These are phyloP conservation scores for Cladosporium sp. DNA, from an alignment of 2,329 filamentous ascomycete genomes.

Conservation along the genomic window DNA sequence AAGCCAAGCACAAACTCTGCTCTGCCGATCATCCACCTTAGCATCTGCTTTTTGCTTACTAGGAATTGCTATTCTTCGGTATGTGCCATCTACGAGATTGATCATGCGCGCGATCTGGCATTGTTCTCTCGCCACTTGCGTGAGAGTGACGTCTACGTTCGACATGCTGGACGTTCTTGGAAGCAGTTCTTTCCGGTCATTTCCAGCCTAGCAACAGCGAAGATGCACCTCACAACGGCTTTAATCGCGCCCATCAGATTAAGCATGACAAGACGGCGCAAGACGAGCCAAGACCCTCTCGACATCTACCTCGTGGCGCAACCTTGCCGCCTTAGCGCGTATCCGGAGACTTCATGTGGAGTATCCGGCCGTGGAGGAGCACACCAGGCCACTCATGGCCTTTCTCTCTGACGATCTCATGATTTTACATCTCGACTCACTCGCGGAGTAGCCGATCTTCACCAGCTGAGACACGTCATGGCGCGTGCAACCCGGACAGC, in stretches of 20 bases:
- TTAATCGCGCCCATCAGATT: background rate
- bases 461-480: conserved; percentile 11
- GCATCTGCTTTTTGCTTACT: too few species aligned
- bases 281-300: background rate
- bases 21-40: background rate
- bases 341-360: conserved; percentile 8
- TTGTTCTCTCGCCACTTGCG: conserved; percentile 1
- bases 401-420: background rate
- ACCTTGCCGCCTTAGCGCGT: conserved; percentile 7
- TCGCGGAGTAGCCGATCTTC: conserved; percentile 7
- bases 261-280: conserved; percentile 12
- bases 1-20: conserved; percentile 8
- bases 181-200: too few species aligned
- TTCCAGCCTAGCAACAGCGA: too few species aligned
- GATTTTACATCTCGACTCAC: background rate
- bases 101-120: background rate
- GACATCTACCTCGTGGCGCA: conserved; percentile 8
- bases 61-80: too few species aligned
- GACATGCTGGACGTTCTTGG: too few species aligned
- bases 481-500: conserved; percentile 7
- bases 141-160: background rate
- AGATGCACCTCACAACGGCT: background rate
- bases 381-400: conserved; percentile 1
- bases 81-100: too few species aligned
- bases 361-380: background rate